Percentiles rank a stretch among this genome's conserved stretches.
phyloP scores from a whole-genome alignment of 192 early-diverging fungal species.

The Coemansia sp. region DNA sequence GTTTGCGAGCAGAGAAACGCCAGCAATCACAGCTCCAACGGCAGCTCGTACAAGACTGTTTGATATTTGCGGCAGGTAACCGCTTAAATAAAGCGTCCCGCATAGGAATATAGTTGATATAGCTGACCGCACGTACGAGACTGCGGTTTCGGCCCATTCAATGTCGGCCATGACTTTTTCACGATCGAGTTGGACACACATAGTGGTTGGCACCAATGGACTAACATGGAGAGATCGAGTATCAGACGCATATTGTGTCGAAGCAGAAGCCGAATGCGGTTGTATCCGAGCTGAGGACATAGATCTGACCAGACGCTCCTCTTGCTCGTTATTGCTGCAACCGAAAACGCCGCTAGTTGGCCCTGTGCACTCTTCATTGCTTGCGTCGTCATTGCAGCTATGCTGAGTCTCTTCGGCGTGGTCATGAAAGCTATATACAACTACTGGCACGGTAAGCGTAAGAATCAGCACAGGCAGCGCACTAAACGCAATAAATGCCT shows the following conservation, averaged over 20 bases:
- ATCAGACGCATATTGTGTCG: neutral
- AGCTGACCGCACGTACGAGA: slow-evolving; percentile 23
- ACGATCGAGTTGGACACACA: neutral
- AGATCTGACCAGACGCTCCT: neutral
- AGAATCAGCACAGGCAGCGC: slow-evolving; percentile 47
- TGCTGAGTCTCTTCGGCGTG: neutral
- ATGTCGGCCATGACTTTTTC: neutral
- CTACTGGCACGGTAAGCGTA: slow-evolving; percentile 48
- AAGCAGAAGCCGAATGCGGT: neutral
- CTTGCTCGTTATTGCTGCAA: neutral
- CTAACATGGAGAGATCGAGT: neutral
- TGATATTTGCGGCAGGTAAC: neutral
- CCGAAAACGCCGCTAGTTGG: neutral
- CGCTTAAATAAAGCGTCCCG: slow-evolving; percentile 12
- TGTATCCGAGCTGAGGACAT: neutral
- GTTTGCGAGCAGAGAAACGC: slow-evolving; percentile 18
- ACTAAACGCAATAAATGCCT: slow-evolving; percentile 40
- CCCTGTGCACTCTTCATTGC: neutral
- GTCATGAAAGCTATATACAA: slow-evolving; percentile 3
- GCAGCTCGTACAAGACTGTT: neutral
- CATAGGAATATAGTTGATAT: slow-evolving; percentile 28
- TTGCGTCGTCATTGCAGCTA: neutral
- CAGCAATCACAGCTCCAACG: slow-evolving; percentile 5
- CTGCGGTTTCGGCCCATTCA: slow-evolving; percentile 26
- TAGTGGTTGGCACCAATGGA: neutral